Evolutionary conservation across 2,329 filamentous ascomycete species (phyloP).

Genomic region (Penicillium sp.): DNA sequence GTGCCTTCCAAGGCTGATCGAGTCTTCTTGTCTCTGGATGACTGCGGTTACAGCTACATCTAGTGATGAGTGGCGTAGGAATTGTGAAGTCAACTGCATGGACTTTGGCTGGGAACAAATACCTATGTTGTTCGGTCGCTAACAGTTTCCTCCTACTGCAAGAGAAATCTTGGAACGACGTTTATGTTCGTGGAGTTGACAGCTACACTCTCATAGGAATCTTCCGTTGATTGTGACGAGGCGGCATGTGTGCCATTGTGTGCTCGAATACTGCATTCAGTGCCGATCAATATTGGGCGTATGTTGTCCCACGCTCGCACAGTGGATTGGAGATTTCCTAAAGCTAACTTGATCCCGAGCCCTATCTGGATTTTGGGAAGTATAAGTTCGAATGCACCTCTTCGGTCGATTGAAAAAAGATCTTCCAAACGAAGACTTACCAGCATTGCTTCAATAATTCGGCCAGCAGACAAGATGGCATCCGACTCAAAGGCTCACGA

Average conservation of each 20-base stretch:
- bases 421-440: neutral
- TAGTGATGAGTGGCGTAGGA: neutral
- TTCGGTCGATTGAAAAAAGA: conserved; percentile 2
- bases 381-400: conserved; percentile 3
- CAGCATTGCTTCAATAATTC: neutral
- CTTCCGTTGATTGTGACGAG: neutral
- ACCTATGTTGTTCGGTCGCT: neutral
- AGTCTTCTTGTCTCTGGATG: neutral
- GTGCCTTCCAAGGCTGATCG: neutral
- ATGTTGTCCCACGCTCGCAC: neutral
- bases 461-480: neutral
- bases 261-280: neutral
- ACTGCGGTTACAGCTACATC: neutral
- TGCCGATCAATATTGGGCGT: neutral
- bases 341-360: neutral
- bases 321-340: neutral
- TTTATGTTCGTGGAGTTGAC: neutral
- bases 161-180: too few relatives aligned
- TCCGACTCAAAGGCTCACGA: neutral
- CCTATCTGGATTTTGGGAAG: neutral
- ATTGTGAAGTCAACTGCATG: neutral
- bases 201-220: neutral
- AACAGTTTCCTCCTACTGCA: neutral
- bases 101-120: neutral
- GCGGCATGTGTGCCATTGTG: neutral